Conservation (phyloP, 139 green algal genomes). For the Mychonastes homosphaera region DNA sequence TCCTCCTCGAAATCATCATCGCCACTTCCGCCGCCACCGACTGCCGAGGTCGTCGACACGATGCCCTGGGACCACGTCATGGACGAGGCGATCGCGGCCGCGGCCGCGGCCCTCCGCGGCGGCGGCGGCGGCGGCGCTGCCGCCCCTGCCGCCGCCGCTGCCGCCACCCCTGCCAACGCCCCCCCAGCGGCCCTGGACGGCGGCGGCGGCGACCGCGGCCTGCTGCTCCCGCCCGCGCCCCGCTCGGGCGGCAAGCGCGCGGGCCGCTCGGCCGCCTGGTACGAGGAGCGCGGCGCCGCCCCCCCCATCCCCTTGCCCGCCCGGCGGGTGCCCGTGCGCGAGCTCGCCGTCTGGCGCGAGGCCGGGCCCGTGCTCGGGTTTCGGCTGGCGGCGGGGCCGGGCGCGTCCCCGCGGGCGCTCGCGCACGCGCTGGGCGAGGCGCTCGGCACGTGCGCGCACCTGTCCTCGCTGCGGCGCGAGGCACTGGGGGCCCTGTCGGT, state of each 20-base stretch:
- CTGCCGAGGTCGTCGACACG: conserved; percentile 35
- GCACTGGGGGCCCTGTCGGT: conserved; percentile 25
- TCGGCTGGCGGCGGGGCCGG: conserved; percentile 3
- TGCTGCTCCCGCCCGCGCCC: too few relatives aligned
- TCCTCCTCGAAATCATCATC: neutral
- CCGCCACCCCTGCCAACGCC: neutral
- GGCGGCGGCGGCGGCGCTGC: neutral
- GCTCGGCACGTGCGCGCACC: conserved; percentile 25
- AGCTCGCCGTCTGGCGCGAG: too few relatives aligned
- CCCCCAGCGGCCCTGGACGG: neutral
- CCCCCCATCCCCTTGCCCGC: too few relatives aligned
- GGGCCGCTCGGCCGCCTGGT: neutral
- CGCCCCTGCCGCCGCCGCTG: neutral
- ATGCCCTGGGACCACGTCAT: conserved; percentile 71
- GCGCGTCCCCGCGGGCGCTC: conserved; percentile 21
- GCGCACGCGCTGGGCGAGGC: conserved; percentile 22
- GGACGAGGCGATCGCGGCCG: conserved; percentile 24
- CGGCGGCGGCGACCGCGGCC: neutral
- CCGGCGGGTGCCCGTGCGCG: too few relatives aligned
- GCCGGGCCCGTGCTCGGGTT: neutral
- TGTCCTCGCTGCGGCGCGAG: conserved; percentile 26
- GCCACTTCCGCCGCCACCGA: neutral
- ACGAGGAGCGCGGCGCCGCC: neutral
- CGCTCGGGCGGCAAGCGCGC: neutral
- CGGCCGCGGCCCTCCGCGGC: conserved; percentile 5